Evolutionary conservation across 495 filamentous ascomycete genomes (phyloP), one percentile per base, ranked within the genome.

Genomic region (Viridothelium virens): DNA sequence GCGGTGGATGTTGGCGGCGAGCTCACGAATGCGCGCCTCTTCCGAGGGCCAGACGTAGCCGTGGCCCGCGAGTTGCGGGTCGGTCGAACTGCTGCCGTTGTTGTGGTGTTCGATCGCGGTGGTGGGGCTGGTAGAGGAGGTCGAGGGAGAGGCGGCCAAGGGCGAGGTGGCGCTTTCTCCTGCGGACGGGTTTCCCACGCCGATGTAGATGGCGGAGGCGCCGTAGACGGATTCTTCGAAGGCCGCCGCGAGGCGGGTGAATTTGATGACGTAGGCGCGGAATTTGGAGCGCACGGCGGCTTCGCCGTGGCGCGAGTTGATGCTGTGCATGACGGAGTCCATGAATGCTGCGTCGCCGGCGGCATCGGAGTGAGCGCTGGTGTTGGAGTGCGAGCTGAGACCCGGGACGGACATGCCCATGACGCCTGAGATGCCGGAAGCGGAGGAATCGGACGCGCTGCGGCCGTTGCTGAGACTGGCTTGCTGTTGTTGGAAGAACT

Each of bases 221-320:
- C 94, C 95, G 70, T 93, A 97, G 5, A 99, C 94, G 36, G 85
- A 85, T 76, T 97, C 94, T 74, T 99, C 94, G 70, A 97, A 97
- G 12, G 91, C 91, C 1, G 94, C 91, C 5, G 94, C 88, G 44
- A 97, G 86, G 16, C 93, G 86, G 5, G 91, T 91, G 77, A 99
- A 97, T 72, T 91, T 91, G 63, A 87, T 79, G 14, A 97, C 86
- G 84, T 92, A 97, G 61, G 89, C 87, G 12, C 92, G 83, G 89
- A 90, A 97, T 79, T 92, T 96, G 33, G 89, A 85, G 25, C 94
- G 84, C 65, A 99, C 89, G 2, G 90, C 92, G 63, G 88, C 87
- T 75, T 99, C 94, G 25, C 94, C 94, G 68, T 92, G 89, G 2
- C 93, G 85, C 39, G 91, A 87, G 33, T 83, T 83, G 71, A 99